These are phyloP conservation scores for Aureobasidium sp. DNA, from an alignment of 2,329 filamentous ascomycete species.

Conservation along the genomic window DNA sequence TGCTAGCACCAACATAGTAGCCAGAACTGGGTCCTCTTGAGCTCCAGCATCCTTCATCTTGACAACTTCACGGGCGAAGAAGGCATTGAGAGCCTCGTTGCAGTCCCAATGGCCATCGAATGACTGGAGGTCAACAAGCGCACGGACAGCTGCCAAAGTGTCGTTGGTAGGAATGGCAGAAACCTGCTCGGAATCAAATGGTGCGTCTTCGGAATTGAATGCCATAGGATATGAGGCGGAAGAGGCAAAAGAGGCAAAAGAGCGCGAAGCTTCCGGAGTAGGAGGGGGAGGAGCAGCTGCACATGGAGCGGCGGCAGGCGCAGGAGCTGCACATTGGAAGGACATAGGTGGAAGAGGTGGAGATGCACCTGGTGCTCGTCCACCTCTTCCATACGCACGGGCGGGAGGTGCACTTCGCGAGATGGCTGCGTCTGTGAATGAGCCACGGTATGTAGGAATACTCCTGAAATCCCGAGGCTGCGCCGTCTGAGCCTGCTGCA, in stretches of 20 bases:
- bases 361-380: neutral
- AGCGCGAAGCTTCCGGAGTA: neutral
- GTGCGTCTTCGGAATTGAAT: neutral
- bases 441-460: no score
- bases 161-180: neutral
- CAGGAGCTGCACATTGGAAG: no score
- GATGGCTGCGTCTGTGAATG: no score
- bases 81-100: conserved; percentile 19
- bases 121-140: conserved; percentile 45
- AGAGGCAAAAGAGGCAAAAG: no score
- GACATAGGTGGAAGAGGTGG: neutral
- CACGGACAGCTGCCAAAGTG: conserved; percentile 25
- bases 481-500: neutral
- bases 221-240: no score
- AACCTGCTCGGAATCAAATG: neutral
- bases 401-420: no score
- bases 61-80: conserved; percentile 16
- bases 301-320: neutral
- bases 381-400: no score
- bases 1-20: conserved; percentile 37
- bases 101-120: conserved; percentile 48
- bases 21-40: conserved; percentile 14
- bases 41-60: conserved; percentile 10
- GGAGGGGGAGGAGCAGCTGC: neutral
- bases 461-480: no score